A percentile compares a stretch with the other conserved stretches of the same genome.
These are phyloP conservation scores for Leccinum variabile DNA, from an alignment of 1,284 basidiomycete species.

Conservation along the genomic window DNA sequence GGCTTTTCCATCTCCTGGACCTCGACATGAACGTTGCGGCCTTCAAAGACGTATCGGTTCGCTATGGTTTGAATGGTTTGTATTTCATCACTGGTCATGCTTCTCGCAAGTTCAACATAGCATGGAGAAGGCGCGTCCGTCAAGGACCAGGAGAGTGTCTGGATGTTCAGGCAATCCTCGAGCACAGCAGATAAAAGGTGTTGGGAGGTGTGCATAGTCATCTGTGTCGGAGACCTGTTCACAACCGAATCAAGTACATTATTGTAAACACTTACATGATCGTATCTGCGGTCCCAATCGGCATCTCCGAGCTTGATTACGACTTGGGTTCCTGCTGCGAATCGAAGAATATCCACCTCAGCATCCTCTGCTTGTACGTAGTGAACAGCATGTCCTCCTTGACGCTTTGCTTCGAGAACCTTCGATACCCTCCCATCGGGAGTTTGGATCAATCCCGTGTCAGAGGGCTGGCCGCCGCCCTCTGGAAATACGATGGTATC, in stretches of 20 bases:
- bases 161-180: conserved; percentile 65
- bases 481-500: conserved; percentile 91
- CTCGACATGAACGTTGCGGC: conserved; percentile 61
- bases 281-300: conserved; percentile 71
- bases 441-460: conserved; percentile 63
- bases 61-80: conserved; percentile 61
- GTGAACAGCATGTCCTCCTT: conserved; percentile 78
- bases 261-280: conserved; percentile 60
- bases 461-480: conserved; percentile 85
- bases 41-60: conserved; percentile 66
- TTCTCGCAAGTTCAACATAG: conserved; percentile 78
- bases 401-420: conserved; percentile 70
- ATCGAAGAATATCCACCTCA: conserved; percentile 45
- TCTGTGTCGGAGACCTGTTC: conserved; percentile 42
- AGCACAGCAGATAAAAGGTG: conserved; percentile 83
- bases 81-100: conserved; percentile 67
- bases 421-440: conserved; percentile 50
- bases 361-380: conserved; percentile 55
- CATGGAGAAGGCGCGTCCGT: conserved; percentile 65
- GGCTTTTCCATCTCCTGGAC: conserved; percentile 62
- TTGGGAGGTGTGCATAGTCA: conserved; percentile 82
- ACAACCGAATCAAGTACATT: neutral
- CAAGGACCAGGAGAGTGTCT: conserved; percentile 83
- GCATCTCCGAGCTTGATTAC: conserved; percentile 56
- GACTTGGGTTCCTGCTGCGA: conserved; percentile 55